Base-by-base conservation (phyloP, 129 eudicot genomes). In the Helianthus tuberosus region DNA sequence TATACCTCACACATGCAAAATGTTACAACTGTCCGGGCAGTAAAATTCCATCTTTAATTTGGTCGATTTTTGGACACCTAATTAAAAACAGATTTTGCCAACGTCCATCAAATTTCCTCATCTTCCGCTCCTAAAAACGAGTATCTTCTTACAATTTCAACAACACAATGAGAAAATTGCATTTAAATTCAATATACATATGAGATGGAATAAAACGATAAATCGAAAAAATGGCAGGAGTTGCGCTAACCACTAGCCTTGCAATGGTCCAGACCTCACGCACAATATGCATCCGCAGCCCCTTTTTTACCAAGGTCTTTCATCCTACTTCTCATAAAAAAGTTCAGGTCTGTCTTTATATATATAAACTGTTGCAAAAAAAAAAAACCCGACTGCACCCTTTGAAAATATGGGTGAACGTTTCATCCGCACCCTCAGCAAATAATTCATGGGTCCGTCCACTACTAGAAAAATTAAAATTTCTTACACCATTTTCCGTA, bases 191-290 rank as follows among this genome's bases (percentile, higher is more conserved):
- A 39, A 53, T 20, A 38, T 51, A 20, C 3, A 5, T 20, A 17
- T 11, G 7, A 27, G 13, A 17, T 12, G 13, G 32, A 46, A 67
- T 3, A 44, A 58, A 14, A 36, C 11, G 16, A 36, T 32, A 23
- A 50, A 9, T 7, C 8, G 5, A 57, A 32, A 75, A 75, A 14
- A 86, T 86, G 85, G 75, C 88, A 82, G 77, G 75, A 76, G 11
- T 65, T 61, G 64, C 71, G 35, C 35, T 82, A 13, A 38, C 72
- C 43, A 23, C 48, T 60, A 63, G 78, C 41, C 38, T 77, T n/a
- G 59, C 81, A 14, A 86, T 38, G 71, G 70, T 69, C 79, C 85
- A 68, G 41, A 53, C 65, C 8, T n/a, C 75, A 50, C n/a, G 54
- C 29, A 51, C 84, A 36, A 7, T 64, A 32, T 39, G 63, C 4